phyloP scores from a whole-genome alignment of 257 asterid species.

The Ligustrum vulgare region DNA sequence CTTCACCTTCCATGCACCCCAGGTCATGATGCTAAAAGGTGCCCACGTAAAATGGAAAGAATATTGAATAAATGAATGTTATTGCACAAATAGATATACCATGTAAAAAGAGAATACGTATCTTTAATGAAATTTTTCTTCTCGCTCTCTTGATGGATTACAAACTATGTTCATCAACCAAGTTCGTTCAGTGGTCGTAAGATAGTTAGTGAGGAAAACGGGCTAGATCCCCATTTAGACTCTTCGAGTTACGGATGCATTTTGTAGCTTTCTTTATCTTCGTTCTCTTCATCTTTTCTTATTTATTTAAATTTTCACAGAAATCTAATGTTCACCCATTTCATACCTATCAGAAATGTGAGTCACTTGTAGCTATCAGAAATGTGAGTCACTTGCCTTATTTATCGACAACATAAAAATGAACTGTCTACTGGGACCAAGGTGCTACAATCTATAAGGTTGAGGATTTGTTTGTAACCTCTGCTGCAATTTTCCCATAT shows the following conservation, averaged over 20 bases:
- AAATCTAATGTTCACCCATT: neutral
- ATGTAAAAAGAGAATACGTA: neutral
- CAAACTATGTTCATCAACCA: too few relatives aligned
- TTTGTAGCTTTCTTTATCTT: neutral
- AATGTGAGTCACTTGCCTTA: neutral
- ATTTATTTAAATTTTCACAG: neutral
- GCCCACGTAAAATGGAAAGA: neutral
- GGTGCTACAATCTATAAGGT: too few relatives aligned
- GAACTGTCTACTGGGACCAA: neutral
- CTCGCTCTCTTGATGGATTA: too few relatives aligned
- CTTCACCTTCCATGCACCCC: slow-evolving; percentile 36
- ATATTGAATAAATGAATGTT: neutral
- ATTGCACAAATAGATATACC: neutral
- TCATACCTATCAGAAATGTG: neutral
- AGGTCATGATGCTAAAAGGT: slow-evolving; percentile 37
- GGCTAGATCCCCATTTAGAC: too few relatives aligned
- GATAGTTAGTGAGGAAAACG: too few relatives aligned
- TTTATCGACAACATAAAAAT: neutral
- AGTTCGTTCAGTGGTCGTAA: too few relatives aligned
- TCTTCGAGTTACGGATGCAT: neutral
- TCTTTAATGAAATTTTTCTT: neutral
- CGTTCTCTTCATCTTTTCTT: neutral
- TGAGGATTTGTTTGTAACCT: too few relatives aligned
- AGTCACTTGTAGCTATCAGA: neutral
- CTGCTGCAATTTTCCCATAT: too few relatives aligned